Evolutionary conservation across 2,329 filamentous ascomycete genomes (phyloP), one percentile per base, ranked within the genome.

Genomic region (Fusarium sp.): DNA sequence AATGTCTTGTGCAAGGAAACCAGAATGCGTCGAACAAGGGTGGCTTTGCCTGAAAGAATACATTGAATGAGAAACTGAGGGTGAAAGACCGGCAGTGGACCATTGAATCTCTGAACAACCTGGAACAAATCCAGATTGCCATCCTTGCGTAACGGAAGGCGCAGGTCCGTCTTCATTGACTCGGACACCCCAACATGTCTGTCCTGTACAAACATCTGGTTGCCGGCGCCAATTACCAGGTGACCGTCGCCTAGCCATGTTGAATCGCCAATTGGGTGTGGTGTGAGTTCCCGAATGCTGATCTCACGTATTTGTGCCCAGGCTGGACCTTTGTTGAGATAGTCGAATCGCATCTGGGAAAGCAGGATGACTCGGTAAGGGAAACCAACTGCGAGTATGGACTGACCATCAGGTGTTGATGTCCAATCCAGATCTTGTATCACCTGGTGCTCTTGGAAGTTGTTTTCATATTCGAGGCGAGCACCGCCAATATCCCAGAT

Each of bases 401-500:
- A 95, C 74, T 97, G 93, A 48, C 89, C 89, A 76, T 97, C 93
- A 0, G 93, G 93, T 0, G 94, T 97, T 5, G 92, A 95, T 1
- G 94, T 95, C 95, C 95, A 97, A 77, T 97, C 94, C 14, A 97
- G 86, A 77, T 97, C 94, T 66, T 91, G 89, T 40, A 97, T 93
- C 7, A 85, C 86, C 71, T 96, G 91, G 62, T 91, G 86, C 14
- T 85, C 84, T 67, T 90, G 86, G 67, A 94, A 96, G 30, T 88
- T 85, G 72, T 95, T 88, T 64, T 92, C 87, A 74, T 92, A 94
- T 77, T 97, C 94, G 7, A 97, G 84, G 65, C 93, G 90, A 3
- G 90, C 90, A 56, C 91, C 92, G 65, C 90, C 88, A 13, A 93
- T 92, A 74, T 97, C 94, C 95, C 94, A 97, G 49, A 97, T 97